These are phyloP conservation scores for Naganishia friedmannii DNA, from an alignment of 768 basidiomycete species.

Conservation along the genomic window DNA sequence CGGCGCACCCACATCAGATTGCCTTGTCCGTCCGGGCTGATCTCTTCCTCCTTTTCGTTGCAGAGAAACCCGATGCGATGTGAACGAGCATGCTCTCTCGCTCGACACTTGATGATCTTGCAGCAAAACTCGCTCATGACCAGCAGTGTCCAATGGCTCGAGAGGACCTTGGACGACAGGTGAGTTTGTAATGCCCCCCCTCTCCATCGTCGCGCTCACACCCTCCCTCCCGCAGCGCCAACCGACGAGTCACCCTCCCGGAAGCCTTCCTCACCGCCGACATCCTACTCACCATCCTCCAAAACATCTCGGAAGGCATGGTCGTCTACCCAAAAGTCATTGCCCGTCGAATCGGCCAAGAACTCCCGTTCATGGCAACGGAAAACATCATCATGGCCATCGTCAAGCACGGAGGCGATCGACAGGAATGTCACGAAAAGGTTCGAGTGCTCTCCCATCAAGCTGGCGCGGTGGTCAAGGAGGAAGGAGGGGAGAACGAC, in stretches of 20 bases:
- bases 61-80: constrained; percentile 95
- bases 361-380: constrained; percentile 99
- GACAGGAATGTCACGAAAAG: constrained; percentile 95
- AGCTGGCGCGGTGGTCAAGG: constrained; percentile 89
- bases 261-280: constrained; percentile 97
- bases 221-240: constrained; percentile 63
- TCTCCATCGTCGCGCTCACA: neutral
- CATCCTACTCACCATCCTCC: constrained; percentile 89
- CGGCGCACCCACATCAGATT: too few relatives aligned
- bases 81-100: constrained; percentile 91
- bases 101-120: constrained; percentile 92
- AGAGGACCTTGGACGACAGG: constrained; percentile 96
- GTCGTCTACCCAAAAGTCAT: constrained; percentile 99
- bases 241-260: constrained; percentile 90
- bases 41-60: neutral
- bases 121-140: constrained; percentile 98
- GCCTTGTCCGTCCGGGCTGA: too few relatives aligned
- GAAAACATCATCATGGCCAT: constrained; percentile 99
- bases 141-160: constrained; percentile 92
- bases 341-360: constrained; percentile 81
- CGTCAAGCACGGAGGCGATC: constrained; percentile 85
- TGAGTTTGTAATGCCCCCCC: constrained; percentile 42
- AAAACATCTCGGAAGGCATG: constrained; percentile 96
- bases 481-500: constrained; percentile 91
- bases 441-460: constrained; percentile 92